These are phyloP conservation scores for Globisporangium mamillatum DNA, from an alignment of 352 stramenopile species.

Conservation along the genomic window DNA sequence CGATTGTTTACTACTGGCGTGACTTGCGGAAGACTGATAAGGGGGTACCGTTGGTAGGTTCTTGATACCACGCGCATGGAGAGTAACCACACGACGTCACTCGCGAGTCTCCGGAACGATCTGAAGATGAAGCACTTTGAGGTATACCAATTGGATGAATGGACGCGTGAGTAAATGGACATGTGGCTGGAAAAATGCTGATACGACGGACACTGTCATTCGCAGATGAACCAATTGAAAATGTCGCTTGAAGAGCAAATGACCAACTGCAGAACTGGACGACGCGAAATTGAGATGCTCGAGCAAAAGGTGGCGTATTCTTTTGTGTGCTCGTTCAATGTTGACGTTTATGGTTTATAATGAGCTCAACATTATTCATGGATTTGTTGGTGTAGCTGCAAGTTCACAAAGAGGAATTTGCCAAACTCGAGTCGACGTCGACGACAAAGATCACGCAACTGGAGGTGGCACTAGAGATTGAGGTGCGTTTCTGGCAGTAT, in stretches of 20 bases:
- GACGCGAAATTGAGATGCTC: slow-evolving; percentile 65
- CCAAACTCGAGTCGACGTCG: slow-evolving; percentile 61
- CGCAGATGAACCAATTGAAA: slow-evolving; percentile 59
- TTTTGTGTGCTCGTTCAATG: not conserved
- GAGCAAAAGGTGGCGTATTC: slow-evolving; percentile 48
- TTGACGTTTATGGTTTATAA: not conserved
- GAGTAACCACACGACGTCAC: slow-evolving; percentile 41
- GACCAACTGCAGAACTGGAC: slow-evolving; percentile 27
- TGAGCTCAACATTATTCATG: not conserved
- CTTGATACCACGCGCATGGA: slow-evolving; percentile 56
- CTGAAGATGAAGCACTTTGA: slow-evolving; percentile 85
- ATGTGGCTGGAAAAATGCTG: no score
- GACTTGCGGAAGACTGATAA: not conserved
- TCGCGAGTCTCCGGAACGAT: slow-evolving; percentile 53
- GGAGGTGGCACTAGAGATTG: slow-evolving; percentile 45
- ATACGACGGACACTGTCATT: not conserved
- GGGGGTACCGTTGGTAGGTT: slow-evolving; percentile 21
- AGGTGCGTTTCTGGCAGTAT: slow-evolving; percentile 26
- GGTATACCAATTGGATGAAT: slow-evolving; percentile 16
- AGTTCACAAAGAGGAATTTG: slow-evolving; percentile 69
- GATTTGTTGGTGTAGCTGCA: slow-evolving; percentile 33
- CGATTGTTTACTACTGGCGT: not conserved
- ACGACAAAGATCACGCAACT: slow-evolving; percentile 58
- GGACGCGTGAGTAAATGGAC: not conserved
- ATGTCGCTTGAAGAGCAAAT: slow-evolving; percentile 58